Base-by-base conservation (phyloP, 306 rosid species). In the Medicago ruthenica region DNA sequence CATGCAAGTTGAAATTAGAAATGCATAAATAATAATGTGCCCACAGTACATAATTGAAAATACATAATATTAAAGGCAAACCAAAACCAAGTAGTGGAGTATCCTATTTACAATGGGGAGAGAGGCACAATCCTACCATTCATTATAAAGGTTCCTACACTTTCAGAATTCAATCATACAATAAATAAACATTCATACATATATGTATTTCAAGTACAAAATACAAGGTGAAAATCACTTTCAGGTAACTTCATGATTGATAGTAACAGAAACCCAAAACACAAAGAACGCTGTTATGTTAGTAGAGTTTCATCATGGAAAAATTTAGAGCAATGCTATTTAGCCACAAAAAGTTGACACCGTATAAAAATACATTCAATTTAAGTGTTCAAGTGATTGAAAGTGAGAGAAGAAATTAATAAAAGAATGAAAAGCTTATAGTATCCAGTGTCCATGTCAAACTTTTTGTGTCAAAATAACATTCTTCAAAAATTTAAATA, bases 1-100 rank as follows among this genome's bases (percentile, higher is more conserved):
- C 16, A 69, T 79, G 53, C 22, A 76, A 67, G 71, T 22, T 42
- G 27, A 76, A 36, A 73, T 24, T 9, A 54, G 34, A 62, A 62
- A 67, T 51, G 42, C 22, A 67, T 17, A 42, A 76, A 73, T 20
- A 37, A 59, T 1, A 59, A 13, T 9, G 47, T 55, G 36, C 9
- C 12, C 6, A 1, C 40, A 68, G 16, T 8, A 4, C 41, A 47
- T 69, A 62, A 62, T 62, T 62, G 21, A 39, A 21, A 24, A 12
- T 12, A 31, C 18, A 27, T 9, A 15, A 51, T 27, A 60, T 21
- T 16, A 27, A 2, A n/a, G 37, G n/a, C 18, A 12, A 18, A 41
- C 27, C 9, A 24, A 7, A 7, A 51, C 50, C 36, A 51, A 58
- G 50, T 34, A 45, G 17, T 53, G 15, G 50, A 67, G 67, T 8